phyloP scores from a whole-genome alignment of 148 eudicot species.

The Persicaria tinctoria region DNA sequence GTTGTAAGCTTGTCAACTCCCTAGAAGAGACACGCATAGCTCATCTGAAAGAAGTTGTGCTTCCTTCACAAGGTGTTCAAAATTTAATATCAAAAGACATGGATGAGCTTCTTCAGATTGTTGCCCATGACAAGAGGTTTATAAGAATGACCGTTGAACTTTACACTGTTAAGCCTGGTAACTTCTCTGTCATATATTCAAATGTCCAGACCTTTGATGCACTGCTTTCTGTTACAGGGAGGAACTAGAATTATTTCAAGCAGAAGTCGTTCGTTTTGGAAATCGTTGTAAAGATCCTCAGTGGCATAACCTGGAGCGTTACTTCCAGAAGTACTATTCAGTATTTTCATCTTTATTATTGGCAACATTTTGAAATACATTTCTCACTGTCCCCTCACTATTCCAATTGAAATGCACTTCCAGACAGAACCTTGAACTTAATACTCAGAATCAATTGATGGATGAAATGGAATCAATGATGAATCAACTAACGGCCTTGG shows the following conservation, averaged over 20 bases:
- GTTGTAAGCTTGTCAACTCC: slow-evolving; percentile 64
- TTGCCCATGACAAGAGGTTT: slow-evolving; percentile 85
- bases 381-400: not conserved
- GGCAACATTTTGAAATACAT: not conserved
- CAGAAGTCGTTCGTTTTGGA: slow-evolving; percentile 86
- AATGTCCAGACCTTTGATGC: slow-evolving; percentile 1
- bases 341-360: not conserved
- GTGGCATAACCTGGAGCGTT: slow-evolving; percentile 82
- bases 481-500: slow-evolving; percentile 50
- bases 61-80: slow-evolving; percentile 71
- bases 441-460: slow-evolving; percentile 53
- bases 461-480: slow-evolving; percentile 65
- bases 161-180: not conserved
- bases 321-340: slow-evolving; percentile 50
- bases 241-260: slow-evolving; percentile 66
- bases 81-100: slow-evolving; percentile 64
- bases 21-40: slow-evolving; percentile 56
- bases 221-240: slow-evolving; percentile 45
- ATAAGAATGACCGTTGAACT: not conserved
- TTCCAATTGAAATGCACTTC: not conserved
- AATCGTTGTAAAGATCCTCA: slow-evolving; percentile 89
- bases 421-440: slow-evolving; percentile 38
- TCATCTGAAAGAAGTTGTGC: slow-evolving; percentile 52
- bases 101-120: slow-evolving; percentile 63
- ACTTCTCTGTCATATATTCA: not conserved